These are phyloP conservation scores for Stylosanthes scabra DNA, from an alignment of 331 rosid genomes.

Conservation along the genomic window DNA sequence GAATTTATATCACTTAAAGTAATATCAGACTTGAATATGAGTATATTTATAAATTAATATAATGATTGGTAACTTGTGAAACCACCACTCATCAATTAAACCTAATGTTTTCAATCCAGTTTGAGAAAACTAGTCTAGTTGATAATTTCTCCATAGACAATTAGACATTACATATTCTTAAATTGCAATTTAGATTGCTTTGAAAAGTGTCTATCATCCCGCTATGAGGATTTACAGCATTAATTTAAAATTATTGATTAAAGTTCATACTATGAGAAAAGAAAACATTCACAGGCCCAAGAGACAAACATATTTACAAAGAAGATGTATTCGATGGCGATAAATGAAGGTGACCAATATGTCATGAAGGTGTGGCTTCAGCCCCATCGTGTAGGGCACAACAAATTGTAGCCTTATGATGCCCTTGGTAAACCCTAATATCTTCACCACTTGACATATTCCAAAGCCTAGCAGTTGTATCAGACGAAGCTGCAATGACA, in stretches of 20 bases:
- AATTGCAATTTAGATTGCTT: conserved; percentile 12
- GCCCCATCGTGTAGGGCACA: conserved; percentile 99
- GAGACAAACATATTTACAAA: conserved; percentile 34
- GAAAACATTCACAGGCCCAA: conserved; percentile 14
- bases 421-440: conserved; percentile 88
- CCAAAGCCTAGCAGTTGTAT: conserved; percentile 97
- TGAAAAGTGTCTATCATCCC: not conserved
- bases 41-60: not conserved
- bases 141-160: conserved; percentile 12
- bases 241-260: not conserved
- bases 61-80: not conserved
- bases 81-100: not conserved
- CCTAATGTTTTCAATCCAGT: not conserved
- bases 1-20: not conserved
- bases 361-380: conserved; percentile 70
- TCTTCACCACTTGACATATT: conserved; percentile 86
- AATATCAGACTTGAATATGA: not conserved
- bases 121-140: conserved; percentile 4
- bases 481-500: conserved; percentile 82
- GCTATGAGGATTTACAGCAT: not conserved
- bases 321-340: conserved; percentile 10
- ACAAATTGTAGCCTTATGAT: conserved; percentile 93
- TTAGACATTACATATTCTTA: not conserved
- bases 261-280: not conserved
- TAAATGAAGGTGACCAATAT: not conserved